Conservation (phyloP, 2,329 filamentous ascomycete species). For the Fusarium compactum region DNA sequence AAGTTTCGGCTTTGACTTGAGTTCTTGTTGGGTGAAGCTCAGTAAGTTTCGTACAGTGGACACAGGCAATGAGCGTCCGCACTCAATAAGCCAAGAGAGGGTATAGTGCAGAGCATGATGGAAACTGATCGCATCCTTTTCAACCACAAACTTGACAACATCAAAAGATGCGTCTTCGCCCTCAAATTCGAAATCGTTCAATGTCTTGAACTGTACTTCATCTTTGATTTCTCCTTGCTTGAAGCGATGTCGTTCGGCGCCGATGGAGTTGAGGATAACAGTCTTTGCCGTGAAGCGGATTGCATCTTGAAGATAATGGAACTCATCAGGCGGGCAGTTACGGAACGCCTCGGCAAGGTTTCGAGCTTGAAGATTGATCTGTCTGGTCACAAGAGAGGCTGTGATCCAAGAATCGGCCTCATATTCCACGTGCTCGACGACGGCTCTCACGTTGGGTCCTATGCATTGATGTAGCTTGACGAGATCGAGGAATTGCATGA, state of each 20-base stretch:
- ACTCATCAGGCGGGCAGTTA: conserved; percentile 73
- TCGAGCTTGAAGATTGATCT: conserved; percentile 92
- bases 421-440: conserved; percentile 97
- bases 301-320: conserved; percentile 74
- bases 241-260: conserved; percentile 88
- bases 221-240: conserved; percentile 89
- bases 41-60: conserved; percentile 77
- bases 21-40: conserved; percentile 76
- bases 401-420: conserved; percentile 99
- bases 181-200: conserved; percentile 86
- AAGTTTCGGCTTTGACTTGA: conserved; percentile 72
- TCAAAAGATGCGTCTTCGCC: conserved; percentile 66
- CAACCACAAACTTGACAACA: conserved; percentile 88
- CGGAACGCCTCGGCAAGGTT: conserved; percentile 90
- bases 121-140: conserved; percentile 93
- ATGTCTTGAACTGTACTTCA: conserved; percentile 82
- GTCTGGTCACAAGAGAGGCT: conserved; percentile 90
- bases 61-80: conserved; percentile 79
- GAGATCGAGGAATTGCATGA: conserved; percentile 93
- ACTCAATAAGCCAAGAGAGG: conserved; percentile 94
- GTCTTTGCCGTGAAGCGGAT: conserved; percentile 82
- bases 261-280: conserved; percentile 89
- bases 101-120: conserved; percentile 97
- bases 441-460: conserved; percentile 88
- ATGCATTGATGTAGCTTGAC: conserved; percentile 98